Evolutionary conservation across 1,284 basidiomycete genomes (phyloP), one percentile per base, ranked within the genome.

Genomic region (Xanthoconium separans): DNA sequence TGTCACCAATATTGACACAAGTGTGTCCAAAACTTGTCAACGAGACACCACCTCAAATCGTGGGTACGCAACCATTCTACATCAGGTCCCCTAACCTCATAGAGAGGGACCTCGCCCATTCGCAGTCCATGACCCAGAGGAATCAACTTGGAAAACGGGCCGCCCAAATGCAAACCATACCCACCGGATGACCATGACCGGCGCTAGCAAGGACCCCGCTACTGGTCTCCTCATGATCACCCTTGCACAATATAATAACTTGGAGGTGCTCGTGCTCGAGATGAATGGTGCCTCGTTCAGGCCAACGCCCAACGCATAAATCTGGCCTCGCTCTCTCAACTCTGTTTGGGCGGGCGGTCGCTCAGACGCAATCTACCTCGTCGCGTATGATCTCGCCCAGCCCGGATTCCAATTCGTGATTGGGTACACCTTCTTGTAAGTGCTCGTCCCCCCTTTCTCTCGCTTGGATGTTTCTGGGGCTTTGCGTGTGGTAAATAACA

Each of bases 281-380:
- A 73, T 80, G 47, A 73, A 70, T 15, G 8, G 39, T 41, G 54
- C 76, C 58, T 65, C 67, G 4, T 29, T n/a, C 3, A 24, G 74
- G 58, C 61, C 82, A 22, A 75, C 73, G 7, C 60, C 75, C 5
- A 77, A 82, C 58, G 81, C 75, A 10, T 81, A 82, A 65, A 77
- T 78, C 58, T 81, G 77, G 77, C 80, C 81, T 12, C 75, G 78
- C 49, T 55, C 68, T 30, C 69, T 77, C 55, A 82, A 82, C 68
- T 53, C 57, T 6, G 54, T 48, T 20, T 64, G n/a, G n/a, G n/a
- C 81, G 44, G 77, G 78, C 39, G 78, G 75, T 2, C 60, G 61
- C 22, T 56, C 61, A 8, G 62, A 61, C 55, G 61, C 62, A 47
- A 79, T 79, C 55, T 82, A 80, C 64, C 75, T 80, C 46, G 55